Conservation (phyloP, 192 early-diverging fungal genomes). For the Phycomyces nitens region DNA sequence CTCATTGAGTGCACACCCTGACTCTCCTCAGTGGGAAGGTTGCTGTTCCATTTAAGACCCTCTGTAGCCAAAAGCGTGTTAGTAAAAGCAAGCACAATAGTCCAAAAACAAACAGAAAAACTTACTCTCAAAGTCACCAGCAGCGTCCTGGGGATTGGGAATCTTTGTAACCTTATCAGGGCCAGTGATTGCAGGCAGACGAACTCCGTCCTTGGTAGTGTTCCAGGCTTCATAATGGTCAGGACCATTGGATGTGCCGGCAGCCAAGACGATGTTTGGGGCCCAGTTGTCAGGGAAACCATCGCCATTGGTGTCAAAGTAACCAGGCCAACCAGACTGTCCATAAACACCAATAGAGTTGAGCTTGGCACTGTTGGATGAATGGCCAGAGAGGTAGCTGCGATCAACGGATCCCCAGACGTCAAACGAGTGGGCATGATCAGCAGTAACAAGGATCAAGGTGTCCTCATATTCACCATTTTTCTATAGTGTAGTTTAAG, state of each 20-base stretch:
- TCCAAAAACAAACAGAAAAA: neutral
- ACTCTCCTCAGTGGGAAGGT: constrained; percentile 17
- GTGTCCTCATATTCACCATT: constrained; percentile 51
- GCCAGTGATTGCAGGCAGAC: constrained; percentile 32
- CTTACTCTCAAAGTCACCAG: constrained; percentile 17
- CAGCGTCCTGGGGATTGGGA: constrained; percentile 23
- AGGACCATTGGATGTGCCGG: constrained; percentile 41
- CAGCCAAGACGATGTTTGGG: constrained; percentile 38
- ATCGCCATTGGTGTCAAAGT: constrained; percentile 42
- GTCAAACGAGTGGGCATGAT: constrained; percentile 62
- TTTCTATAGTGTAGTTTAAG: constrained; percentile 4
- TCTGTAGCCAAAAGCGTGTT: neutral
- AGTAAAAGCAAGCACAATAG: neutral
- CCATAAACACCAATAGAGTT: constrained; percentile 48
- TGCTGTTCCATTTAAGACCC: constrained; percentile 31
- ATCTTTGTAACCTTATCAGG: constrained; percentile 19
- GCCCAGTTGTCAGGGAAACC: constrained; percentile 50
- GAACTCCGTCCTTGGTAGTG: constrained; percentile 34
- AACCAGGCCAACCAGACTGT: constrained; percentile 48
- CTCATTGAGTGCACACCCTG: constrained; percentile 47
- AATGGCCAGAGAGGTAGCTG: constrained; percentile 44
- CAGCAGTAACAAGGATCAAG: constrained; percentile 61
- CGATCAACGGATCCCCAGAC: constrained; percentile 62
- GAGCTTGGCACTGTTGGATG: constrained; percentile 40
- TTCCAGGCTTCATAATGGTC: constrained; percentile 46